Conservation (phyloP, 2,329 filamentous ascomycete species). For the Xylaria sp. region DNA sequence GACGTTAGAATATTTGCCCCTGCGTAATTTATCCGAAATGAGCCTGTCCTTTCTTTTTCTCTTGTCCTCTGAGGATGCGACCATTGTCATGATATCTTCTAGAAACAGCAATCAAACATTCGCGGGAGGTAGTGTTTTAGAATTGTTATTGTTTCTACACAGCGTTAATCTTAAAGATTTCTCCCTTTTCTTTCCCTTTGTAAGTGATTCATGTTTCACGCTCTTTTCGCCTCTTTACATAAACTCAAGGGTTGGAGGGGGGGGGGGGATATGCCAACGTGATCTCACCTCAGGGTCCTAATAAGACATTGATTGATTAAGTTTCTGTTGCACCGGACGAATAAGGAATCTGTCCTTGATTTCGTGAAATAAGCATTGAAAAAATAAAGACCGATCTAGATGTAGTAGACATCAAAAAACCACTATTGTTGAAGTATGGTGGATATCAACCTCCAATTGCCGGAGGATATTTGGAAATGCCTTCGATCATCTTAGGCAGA, state of each 20-base stretch:
- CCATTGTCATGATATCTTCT: neutral
- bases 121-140: neutral
- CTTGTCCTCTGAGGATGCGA: neutral
- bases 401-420: too few relatives aligned
- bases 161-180: neutral
- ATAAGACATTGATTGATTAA: neutral
- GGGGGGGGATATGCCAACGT: too few relatives aligned
- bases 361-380: too few relatives aligned
- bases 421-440: neutral
- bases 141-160: neutral
- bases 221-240: too few relatives aligned
- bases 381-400: too few relatives aligned
- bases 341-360: too few relatives aligned
- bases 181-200: neutral
- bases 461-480: neutral
- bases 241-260: too few relatives aligned
- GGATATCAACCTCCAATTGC: neutral
- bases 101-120: constrained; percentile 17
- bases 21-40: constrained; percentile 17
- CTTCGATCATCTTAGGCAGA: too few relatives aligned
- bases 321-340: neutral
- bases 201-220: neutral
- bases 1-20: neutral
- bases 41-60: neutral
- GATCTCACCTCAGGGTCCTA: neutral